phyloP scores from a whole-genome alignment of 2,329 filamentous ascomycete genomes.

The Reticulascus tulasneorum region DNA sequence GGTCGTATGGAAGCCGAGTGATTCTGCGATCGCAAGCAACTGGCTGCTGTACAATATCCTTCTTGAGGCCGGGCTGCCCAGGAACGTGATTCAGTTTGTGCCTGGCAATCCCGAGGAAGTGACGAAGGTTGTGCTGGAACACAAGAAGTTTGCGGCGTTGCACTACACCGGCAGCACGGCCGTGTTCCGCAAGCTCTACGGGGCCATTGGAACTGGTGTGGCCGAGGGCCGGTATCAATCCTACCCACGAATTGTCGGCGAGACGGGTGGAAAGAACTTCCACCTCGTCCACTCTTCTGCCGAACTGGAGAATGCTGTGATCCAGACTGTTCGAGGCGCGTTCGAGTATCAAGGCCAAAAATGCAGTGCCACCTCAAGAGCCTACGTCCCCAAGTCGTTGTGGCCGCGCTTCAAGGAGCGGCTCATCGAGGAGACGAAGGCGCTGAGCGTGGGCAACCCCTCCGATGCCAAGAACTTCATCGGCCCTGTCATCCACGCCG shows the following conservation, averaged over 20 bases:
- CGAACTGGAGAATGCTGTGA: slow-evolving; percentile 72
- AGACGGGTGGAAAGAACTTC: slow-evolving; percentile 94
- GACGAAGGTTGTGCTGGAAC: slow-evolving; percentile 70
- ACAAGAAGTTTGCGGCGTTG: slow-evolving; percentile 81
- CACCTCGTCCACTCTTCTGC: slow-evolving; percentile 76
- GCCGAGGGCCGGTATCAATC: slow-evolving; percentile 76
- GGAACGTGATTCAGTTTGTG: slow-evolving; percentile 88
- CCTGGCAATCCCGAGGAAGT: slow-evolving; percentile 83
- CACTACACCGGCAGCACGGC: slow-evolving; percentile 93
- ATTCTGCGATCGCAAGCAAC: slow-evolving; percentile 82
- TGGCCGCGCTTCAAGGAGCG: slow-evolving; percentile 68
- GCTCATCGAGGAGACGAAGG: slow-evolving; percentile 64
- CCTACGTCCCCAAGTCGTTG: slow-evolving; percentile 72
- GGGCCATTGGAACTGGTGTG: slow-evolving; percentile 76
- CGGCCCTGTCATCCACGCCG: slow-evolving; percentile 80
- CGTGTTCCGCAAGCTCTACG: slow-evolving; percentile 86
- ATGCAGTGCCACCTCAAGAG: slow-evolving; percentile 78
- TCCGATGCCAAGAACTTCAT: slow-evolving; percentile 73
- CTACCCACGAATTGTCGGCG: slow-evolving; percentile 85
- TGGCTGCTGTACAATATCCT: slow-evolving; percentile 89
- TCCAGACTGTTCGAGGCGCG: slow-evolving; percentile 79
- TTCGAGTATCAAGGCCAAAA: slow-evolving; percentile 93
- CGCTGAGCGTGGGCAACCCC: slow-evolving; percentile 68
- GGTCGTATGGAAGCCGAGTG: slow-evolving; percentile 95
- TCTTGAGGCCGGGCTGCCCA: slow-evolving; percentile 83